phyloP scores from a whole-genome alignment of 2,329 filamentous ascomycete genomes.

The Penicillium aurantiogriseum region DNA sequence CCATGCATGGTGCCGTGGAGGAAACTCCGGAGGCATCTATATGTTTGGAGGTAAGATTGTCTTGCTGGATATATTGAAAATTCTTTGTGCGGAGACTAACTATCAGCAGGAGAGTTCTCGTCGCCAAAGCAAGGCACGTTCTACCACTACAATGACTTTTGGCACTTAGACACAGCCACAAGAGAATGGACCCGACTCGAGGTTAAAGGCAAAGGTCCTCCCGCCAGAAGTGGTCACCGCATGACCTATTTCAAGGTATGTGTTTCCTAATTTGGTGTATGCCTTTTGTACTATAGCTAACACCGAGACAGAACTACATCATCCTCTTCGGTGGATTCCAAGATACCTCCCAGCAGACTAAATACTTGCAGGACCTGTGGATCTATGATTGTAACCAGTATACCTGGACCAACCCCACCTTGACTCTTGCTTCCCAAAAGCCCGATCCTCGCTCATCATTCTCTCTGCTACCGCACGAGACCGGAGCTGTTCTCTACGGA shows the following conservation, averaged over 20 bases:
- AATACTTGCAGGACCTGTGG: conserved; percentile 92
- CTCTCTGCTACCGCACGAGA: conserved; percentile 84
- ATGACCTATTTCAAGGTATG: conserved; percentile 86
- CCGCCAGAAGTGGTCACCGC: conserved; percentile 84
- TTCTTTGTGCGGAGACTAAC: conserved; percentile 4
- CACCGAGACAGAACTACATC: conserved; percentile 67
- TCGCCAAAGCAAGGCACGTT: conserved; percentile 97
- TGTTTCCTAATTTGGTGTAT: neutral
- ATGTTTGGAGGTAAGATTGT: conserved; percentile 68
- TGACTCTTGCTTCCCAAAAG: conserved; percentile 77
- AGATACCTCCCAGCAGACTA: conserved; percentile 91
- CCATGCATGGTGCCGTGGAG: conserved; percentile 90
- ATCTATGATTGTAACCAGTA: conserved; percentile 89
- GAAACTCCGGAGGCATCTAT: conserved; percentile 81
- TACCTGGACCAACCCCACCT: conserved; percentile 73
- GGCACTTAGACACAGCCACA: conserved; percentile 78
- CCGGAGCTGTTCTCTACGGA: conserved; percentile 84
- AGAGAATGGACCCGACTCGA: conserved; percentile 93
- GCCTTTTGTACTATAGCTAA: neutral
- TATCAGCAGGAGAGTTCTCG: conserved; percentile 71
- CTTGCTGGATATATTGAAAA: neutral
- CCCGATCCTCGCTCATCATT: conserved; percentile 91
- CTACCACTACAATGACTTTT: conserved; percentile 99
- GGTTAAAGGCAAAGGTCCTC: conserved; percentile 67
- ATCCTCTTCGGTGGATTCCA: conserved; percentile 96